Base-by-base conservation (phyloP, 176 grass and related monocot genomes). In the Neostapfia colusana region DNA sequence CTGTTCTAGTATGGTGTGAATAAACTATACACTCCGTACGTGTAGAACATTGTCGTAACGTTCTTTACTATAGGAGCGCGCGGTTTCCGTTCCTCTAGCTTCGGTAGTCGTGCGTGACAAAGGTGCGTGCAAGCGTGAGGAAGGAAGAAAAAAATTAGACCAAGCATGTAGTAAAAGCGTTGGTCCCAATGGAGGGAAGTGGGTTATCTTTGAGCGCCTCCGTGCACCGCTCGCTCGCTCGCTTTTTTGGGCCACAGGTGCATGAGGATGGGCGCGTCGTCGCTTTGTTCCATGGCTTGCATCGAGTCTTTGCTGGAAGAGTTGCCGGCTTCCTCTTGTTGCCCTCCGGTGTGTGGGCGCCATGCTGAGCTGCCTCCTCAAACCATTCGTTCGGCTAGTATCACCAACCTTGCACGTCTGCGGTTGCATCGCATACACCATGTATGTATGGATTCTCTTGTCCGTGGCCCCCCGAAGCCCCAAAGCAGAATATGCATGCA, bases 401-500 rank as follows among this genome's bases (percentile, higher is more conserved):
- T 63, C 60, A 17, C 14, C 25, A 4, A 56, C 8, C 21, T 31
- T 31, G 8, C 41, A 69, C 36, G 16, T 43, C 56, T 69, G 10
- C 21, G 2, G 4, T 41, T 73, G 56, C 45, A 31, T 31, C n/a
- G n/a, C n/a, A 62, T 24, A 25, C 54, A 54, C 51, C 51, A 21
- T 25, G 21, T 58, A 21, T 25, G 21, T 58, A 37, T 46, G 44
- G 71, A 27, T 44, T 44, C 44, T 20, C 75, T 53, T 60, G 70
- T 5, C 18, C 3, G 75, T 79, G 84, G 77, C 53, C 43, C 63
- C 77, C 71, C 54, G 1, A 27, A 1, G 13, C 56, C 78, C 17
- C 27, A 77, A 82, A 71, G 66, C 13, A 71, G 78, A 57, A 86
- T 86, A 65, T 82, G 11, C 84, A 65, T 82, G 11, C 84, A 70